Conservation (phyloP, 441 rosid species). For the Manihot esculenta region DNA sequence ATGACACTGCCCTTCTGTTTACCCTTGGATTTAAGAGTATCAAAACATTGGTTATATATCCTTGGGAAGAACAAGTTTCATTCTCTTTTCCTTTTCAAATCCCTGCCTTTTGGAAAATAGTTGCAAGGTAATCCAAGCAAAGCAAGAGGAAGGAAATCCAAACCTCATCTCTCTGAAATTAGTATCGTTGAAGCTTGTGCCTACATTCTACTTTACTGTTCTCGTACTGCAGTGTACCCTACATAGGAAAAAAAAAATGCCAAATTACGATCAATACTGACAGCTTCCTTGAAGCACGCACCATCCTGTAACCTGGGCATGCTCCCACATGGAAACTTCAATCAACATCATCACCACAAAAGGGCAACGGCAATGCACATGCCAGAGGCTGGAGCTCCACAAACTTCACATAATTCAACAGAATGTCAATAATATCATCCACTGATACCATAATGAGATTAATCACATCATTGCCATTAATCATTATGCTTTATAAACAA, state of each 20-base stretch:
- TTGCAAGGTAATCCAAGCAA: not conserved
- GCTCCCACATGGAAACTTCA: not conserved
- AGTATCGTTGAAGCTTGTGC: not conserved
- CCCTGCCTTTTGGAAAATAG: too few species aligned
- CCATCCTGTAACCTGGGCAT: constrained; percentile 8
- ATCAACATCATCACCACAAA: constrained; percentile 15
- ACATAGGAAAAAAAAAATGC: constrained; percentile 1
- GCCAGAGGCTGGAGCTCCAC: not conserved
- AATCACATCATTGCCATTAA: not conserved
- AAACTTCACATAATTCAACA: not conserved
- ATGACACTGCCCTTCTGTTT: too few species aligned
- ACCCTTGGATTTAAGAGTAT: too few species aligned
- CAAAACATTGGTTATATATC: too few species aligned
- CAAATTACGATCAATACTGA: constrained; percentile 6
- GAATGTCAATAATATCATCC: not conserved
- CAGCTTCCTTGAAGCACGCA: constrained; percentile 18
- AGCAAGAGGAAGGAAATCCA: not conserved
- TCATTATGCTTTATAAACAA: not conserved
- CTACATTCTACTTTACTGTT: not conserved
- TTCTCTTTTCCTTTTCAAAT: too few species aligned
- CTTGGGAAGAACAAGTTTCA: too few species aligned
- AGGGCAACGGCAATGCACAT: not conserved
- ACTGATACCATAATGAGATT: not conserved
- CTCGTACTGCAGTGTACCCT: not conserved
- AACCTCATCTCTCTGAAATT: not conserved